phyloP scores from a whole-genome alignment of 768 basidiomycete genomes.

The Russula sp. region DNA sequence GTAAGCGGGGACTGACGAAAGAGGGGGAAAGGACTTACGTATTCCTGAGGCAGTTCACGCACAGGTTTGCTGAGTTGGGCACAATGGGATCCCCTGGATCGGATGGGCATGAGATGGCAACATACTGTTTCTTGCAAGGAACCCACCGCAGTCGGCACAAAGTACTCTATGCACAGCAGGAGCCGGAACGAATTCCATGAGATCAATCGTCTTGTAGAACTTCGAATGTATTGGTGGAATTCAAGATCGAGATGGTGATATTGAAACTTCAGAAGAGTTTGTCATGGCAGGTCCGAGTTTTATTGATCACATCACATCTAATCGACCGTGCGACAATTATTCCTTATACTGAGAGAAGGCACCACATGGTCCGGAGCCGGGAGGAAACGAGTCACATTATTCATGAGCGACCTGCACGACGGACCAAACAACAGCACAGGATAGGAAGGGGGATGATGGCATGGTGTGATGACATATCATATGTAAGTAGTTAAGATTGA shows the following conservation, averaged over 20 bases:
- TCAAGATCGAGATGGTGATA: not conserved
- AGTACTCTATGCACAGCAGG: constrained; percentile 78
- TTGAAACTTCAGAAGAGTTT: not conserved
- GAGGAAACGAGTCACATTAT: constrained; percentile 4
- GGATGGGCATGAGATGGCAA: constrained; percentile 11
- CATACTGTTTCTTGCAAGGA: not conserved
- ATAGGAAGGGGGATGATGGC: not conserved
- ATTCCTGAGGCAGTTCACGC: constrained; percentile 84
- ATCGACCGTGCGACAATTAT: constrained; percentile 6
- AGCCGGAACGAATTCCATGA: constrained; percentile 74
- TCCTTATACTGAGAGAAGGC: not conserved
- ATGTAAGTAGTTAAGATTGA: not conserved
- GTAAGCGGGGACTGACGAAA: not conserved
- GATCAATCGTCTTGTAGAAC: not conserved
- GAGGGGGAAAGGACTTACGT: constrained; percentile 43
- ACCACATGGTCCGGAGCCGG: constrained; percentile 5
- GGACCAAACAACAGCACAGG: not conserved
- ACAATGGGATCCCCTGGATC: constrained; percentile 71
- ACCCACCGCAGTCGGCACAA: constrained; percentile 82
- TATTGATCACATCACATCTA: not conserved
- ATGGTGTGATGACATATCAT: not conserved
- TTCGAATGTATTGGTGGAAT: not conserved
- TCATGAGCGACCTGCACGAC: not conserved
- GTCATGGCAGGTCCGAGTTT: not conserved
- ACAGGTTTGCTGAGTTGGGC: constrained; percentile 89